Percentiles rank a stretch among this genome's conserved stretches.
Evolutionary conservation across 2,329 filamentous ascomycete genomes (phyloP).

Genomic region (Clarireedia monteithiana): DNA sequence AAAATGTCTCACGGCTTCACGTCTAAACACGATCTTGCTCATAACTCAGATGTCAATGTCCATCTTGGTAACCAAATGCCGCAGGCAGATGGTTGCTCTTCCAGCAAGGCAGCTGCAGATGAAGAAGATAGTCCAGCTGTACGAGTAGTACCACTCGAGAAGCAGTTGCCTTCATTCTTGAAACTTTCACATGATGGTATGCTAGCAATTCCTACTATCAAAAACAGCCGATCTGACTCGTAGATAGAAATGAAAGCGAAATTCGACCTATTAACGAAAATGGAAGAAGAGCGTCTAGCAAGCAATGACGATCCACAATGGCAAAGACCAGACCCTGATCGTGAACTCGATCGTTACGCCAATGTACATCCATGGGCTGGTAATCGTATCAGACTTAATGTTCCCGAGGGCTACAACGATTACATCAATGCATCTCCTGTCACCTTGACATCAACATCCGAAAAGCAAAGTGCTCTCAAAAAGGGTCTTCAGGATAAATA

Average conservation of each 20-base stretch:
- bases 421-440: constrained; percentile 77
- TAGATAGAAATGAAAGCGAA: constrained; percentile 47
- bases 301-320: constrained; percentile 37
- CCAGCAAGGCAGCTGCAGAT: constrained; percentile 7
- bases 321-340: constrained; percentile 50
- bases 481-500: constrained; percentile 43
- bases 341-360: constrained; percentile 69
- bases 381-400: constrained; percentile 74
- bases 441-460: constrained; percentile 34
- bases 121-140: constrained; percentile 1
- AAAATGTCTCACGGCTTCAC: constrained; percentile 2
- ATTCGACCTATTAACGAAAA: constrained; percentile 56
- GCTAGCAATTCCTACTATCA: constrained; percentile 20
- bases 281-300: constrained; percentile 34
- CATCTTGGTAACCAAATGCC: constrained; percentile 3
- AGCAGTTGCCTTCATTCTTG: constrained; percentile 44
- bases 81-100: constrained; percentile 8
- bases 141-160: background rate
- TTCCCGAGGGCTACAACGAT: constrained; percentile 64
- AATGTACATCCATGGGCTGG: constrained; percentile 88
- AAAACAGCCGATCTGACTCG: constrained; percentile 9
- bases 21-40: background rate
- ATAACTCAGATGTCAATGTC: background rate
- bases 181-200: constrained; percentile 39
- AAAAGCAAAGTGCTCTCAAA: constrained; percentile 21